Evolutionary conservation across 2,329 filamentous ascomycete genomes (phyloP), one percentile per base, ranked within the genome.

Genomic region (Balansia obtecta): DNA sequence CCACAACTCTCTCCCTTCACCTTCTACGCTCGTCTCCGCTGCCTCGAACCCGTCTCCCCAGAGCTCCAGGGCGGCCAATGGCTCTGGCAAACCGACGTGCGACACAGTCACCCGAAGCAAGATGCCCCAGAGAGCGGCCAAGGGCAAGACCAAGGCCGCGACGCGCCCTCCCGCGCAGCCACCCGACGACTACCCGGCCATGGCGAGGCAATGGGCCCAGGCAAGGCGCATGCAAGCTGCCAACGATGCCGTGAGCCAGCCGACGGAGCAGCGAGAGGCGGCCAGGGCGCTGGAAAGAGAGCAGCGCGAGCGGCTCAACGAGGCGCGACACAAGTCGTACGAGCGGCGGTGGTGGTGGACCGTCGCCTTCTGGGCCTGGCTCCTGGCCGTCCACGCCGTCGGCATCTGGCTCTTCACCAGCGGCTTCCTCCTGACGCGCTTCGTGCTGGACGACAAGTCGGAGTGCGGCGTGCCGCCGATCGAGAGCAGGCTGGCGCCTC

Each of bases 331-430:
- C 52, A 60, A 63, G 30, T 68, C 67, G 44, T 80, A 75, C 60
- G 74, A 78, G 63, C 63, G 66, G 44, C 71, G 76, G 34, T 79
- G 74, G 71, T 65, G 68, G 53, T 81, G 78, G 78, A 74, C 76
- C 1, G 69, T 82, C 34, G 78, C 73, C 38, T 87, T 90, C 64
- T 87, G 88, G 72, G 63, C 73, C 39, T 82, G 83, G 73, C 70
- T 90, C 63, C 68, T 87, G 64, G 79, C 69, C 56, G 76, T 96
- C 40, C 93, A 98, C 64, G 73, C 79, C 44, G 72, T 85, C 37
- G 91, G 89, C 53, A 84, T 97, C 60, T 87, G 86, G 63, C 85
- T 96, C 63, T 98, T 98, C 69, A 95, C 88, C 27, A 89, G 85
- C 64, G 93, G 93, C 38, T 98, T 98, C 67, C 80, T 98, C 55